These are phyloP conservation scores for Apophysomyces variabilis DNA, from an alignment of 371 early-diverging fungal species.

Conservation along the genomic window DNA sequence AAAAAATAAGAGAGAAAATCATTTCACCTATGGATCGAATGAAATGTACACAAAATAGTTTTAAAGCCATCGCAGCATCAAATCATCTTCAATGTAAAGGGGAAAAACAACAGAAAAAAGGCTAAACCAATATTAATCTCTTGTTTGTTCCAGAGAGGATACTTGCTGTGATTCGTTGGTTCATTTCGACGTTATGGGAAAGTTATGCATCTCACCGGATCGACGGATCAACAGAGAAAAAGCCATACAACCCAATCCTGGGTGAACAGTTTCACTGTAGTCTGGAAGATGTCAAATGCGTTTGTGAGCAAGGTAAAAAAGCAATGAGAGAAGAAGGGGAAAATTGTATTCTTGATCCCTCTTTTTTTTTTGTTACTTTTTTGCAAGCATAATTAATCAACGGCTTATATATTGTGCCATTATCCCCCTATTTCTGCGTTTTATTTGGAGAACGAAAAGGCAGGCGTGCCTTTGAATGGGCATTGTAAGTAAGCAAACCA, in stretches of 20 bases:
- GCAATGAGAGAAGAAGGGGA: too few relatives aligned
- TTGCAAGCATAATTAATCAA: not conserved
- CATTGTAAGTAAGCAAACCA: constrained; percentile 51
- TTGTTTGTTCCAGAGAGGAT: constrained; percentile 55
- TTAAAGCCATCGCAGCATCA: constrained; percentile 49
- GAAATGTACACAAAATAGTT: constrained; percentile 15
- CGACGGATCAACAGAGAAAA: constrained; percentile 62
- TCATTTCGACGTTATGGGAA: constrained; percentile 76
- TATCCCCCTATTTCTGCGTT: constrained; percentile 92
- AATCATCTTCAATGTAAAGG: constrained; percentile 52
- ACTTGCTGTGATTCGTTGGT: constrained; percentile 73
- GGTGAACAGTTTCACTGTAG: constrained; percentile 85
- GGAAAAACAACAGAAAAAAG: not conserved
- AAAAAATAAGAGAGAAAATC: not conserved
- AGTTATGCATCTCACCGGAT: constrained; percentile 56
- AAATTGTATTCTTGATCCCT: too few relatives aligned
- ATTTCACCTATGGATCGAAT: constrained; percentile 2
- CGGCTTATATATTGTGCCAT: constrained; percentile 74
- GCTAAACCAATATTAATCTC: not conserved
- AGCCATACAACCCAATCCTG: constrained; percentile 84
- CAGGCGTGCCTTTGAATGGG: constrained; percentile 66
- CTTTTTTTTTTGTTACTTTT: not conserved
- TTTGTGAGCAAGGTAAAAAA: constrained; percentile 67
- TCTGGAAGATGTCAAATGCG: constrained; percentile 42
- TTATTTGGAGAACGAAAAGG: constrained; percentile 70